phyloP scores from a whole-genome alignment of 176 grass and related monocot species.

The Eleusine coracana region DNA sequence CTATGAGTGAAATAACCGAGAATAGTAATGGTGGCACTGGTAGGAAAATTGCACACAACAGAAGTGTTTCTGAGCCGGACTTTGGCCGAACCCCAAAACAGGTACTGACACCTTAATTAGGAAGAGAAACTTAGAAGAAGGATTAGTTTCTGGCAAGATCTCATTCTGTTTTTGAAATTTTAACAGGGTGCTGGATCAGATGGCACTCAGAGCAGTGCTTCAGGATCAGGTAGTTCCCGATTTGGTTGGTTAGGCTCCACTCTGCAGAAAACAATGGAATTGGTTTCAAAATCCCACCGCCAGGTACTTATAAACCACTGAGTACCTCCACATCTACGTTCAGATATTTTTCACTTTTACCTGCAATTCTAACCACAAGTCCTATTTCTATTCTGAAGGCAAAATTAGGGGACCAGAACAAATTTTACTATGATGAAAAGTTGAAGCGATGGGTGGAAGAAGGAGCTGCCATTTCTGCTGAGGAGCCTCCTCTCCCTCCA shows the following conservation, averaged over 20 bases:
- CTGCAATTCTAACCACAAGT: constrained; percentile 21
- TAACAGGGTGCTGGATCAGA: constrained; percentile 59
- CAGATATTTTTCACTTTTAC: background rate
- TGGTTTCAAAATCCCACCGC: constrained; percentile 72
- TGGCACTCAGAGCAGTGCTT: constrained; percentile 52
- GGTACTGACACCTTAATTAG: constrained; percentile 41
- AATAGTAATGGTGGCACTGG: constrained; percentile 56
- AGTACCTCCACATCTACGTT: background rate
- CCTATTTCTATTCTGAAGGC: constrained; percentile 55
- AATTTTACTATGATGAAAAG: constrained; percentile 96
- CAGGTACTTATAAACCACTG: constrained; percentile 61
- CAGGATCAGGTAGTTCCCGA: constrained; percentile 60
- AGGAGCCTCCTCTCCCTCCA: constrained; percentile 72
- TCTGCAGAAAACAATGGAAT: constrained; percentile 82
- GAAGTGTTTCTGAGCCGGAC: constrained; percentile 97
- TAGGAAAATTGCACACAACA: constrained; percentile 71
- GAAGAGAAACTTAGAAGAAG: constrained; percentile 18
- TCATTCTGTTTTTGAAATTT: constrained; percentile 30
- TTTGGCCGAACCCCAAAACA: constrained; percentile 86
- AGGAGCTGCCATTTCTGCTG: constrained; percentile 70
- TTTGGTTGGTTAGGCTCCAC: constrained; percentile 83
- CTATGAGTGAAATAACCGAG: constrained; percentile 65
- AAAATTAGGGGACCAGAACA: constrained; percentile 89
- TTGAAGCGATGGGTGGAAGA: constrained; percentile 98
- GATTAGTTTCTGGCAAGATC: constrained; percentile 4